phyloP scores from a whole-genome alignment of 164 flowering plant species.

The Kingdonia uniflora region DNA sequence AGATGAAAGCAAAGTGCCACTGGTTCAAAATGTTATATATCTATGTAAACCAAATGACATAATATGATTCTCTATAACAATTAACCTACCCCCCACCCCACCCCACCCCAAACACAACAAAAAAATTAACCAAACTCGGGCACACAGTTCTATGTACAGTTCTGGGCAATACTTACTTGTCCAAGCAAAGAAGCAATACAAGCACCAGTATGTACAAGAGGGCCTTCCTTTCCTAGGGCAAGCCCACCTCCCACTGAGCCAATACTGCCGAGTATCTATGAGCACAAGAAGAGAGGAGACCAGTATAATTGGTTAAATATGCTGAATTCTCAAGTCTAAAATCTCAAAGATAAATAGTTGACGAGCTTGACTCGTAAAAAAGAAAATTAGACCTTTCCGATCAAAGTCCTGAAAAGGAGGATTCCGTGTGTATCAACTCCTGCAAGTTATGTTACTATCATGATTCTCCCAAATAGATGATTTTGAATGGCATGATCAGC shows the following conservation, averaged over 20 bases:
- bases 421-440: conserved; percentile 90
- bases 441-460: conserved; percentile 23
- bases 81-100: no score
- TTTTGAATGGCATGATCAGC: not conserved
- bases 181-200: conserved; percentile 99
- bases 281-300: conserved; percentile 1
- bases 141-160: no score
- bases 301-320: no score
- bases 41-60: no score
- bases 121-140: no score
- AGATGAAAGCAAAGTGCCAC: no score
- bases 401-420: conserved; percentile 88
- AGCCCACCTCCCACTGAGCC: conserved; percentile 99
- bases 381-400: conserved; percentile 64
- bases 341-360: no score
- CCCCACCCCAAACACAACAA: no score
- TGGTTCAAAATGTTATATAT: no score
- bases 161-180: conserved; percentile 77
- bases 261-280: conserved; percentile 93
- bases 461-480: conserved; percentile 4
- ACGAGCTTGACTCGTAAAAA: not conserved
- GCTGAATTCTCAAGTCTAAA: no score
- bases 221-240: conserved; percentile 98
- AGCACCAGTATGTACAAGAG: conserved; percentile 98
- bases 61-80: no score